Evolutionary conservation across 129 eudicot species (phyloP).

Genomic region (Ambrosia artemisiifolia): DNA sequence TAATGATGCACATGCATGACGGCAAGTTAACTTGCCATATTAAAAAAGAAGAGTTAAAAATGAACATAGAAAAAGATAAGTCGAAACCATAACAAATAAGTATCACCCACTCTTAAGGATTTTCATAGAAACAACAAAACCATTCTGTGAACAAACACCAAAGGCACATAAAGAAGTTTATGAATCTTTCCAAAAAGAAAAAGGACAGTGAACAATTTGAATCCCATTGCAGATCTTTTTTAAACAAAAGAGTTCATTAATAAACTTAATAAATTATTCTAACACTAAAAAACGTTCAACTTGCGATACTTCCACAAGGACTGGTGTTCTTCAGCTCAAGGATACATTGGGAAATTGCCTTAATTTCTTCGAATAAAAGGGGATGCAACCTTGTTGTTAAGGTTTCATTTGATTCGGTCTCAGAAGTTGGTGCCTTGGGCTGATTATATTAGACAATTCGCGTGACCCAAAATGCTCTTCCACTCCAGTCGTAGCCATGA

Average conservation of each 20-base stretch:
- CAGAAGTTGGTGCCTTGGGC: slow-evolving; percentile 33
- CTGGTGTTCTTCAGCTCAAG: no score
- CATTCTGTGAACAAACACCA: slow-evolving; percentile 44
- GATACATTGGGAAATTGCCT: slow-evolving; percentile 65
- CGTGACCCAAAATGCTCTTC: slow-evolving; percentile 39
- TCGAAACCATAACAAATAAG: no score
- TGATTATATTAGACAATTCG: no score
- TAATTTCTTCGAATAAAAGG: slow-evolving; percentile 69
- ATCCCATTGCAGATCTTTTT: slow-evolving; percentile 5
- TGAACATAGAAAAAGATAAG: no score
- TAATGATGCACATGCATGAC: no score
- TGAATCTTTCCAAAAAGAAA: slow-evolving; percentile 1
- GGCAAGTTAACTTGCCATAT: no score
- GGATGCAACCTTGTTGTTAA: slow-evolving; percentile 46
- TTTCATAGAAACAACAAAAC: slow-evolving; percentile 37
- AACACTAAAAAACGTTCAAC: slow-evolving; percentile 26
- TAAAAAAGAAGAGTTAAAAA: no score
- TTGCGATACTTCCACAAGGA: slow-evolving; percentile 53
- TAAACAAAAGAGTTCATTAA: neutral
- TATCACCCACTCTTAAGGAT: slow-evolving; percentile 42
- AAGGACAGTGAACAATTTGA: neutral
- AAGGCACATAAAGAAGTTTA: slow-evolving; percentile 12
- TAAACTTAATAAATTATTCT: neutral
- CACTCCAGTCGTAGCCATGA: slow-evolving; percentile 69
- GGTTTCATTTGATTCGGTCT: slow-evolving; percentile 45